Conservation (phyloP, 495 filamentous ascomycete species). For the Aspergillus indologenus region DNA sequence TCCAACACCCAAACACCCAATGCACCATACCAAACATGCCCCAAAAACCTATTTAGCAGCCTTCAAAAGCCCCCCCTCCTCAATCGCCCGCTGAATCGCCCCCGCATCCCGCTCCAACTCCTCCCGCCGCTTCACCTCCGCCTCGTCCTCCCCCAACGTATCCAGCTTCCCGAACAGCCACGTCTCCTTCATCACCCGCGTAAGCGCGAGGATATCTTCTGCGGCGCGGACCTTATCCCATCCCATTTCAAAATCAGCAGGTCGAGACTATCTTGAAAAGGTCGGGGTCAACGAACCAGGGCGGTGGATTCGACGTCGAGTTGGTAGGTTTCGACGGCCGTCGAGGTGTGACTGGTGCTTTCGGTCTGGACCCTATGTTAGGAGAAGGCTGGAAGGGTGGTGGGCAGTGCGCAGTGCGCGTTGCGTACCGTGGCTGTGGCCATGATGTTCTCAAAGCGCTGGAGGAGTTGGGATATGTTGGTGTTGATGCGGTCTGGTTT, state of each 20-base stretch:
- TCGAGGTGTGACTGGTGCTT: slow-evolving; percentile 37
- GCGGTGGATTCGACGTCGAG: slow-evolving; percentile 63
- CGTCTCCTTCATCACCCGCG: slow-evolving; percentile 65
- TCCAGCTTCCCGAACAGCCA: slow-evolving; percentile 73
- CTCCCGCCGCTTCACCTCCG: slow-evolving; percentile 39
- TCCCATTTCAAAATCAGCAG: slow-evolving; percentile 1
- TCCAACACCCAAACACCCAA: neutral
- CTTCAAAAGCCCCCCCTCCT: slow-evolving; percentile 36
- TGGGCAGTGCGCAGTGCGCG: too few species aligned
- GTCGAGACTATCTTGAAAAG: neutral
- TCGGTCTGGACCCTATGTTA: too few species aligned
- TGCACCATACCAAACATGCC: neutral
- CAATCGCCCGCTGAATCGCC: slow-evolving; percentile 48
- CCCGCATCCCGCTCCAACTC: slow-evolving; percentile 50
- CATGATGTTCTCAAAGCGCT: slow-evolving; percentile 61
- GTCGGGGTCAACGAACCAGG: slow-evolving; percentile 45
- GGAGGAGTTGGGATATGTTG: slow-evolving; percentile 54
- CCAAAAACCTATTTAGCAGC: slow-evolving; percentile 13
- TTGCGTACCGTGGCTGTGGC: slow-evolving; percentile 56
- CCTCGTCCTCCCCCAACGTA: slow-evolving; percentile 52
- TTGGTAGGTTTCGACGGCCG: slow-evolving; percentile 58
- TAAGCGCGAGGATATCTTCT: slow-evolving; percentile 63
- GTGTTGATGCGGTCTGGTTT: slow-evolving; percentile 52
- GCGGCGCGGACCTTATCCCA: slow-evolving; percentile 63
- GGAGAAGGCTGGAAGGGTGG: too few species aligned